These are phyloP conservation scores for Solidago caesia DNA, from an alignment of 129 eudicot genomes.

Conservation along the genomic window DNA sequence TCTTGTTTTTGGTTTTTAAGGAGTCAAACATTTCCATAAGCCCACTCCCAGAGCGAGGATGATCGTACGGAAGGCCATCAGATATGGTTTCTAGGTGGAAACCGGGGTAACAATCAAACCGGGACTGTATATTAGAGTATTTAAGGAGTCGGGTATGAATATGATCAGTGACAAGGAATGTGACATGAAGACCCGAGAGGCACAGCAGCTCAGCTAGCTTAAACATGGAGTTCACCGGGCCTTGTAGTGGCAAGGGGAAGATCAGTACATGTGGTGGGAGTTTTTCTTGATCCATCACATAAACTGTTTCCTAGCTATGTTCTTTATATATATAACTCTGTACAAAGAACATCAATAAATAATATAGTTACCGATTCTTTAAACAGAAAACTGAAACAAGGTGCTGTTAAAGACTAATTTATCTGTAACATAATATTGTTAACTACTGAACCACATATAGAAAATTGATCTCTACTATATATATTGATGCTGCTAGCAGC, in stretches of 20 bases:
- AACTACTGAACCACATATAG: too few relatives aligned
- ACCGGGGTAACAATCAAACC: constrained; percentile 38
- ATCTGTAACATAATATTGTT: too few relatives aligned
- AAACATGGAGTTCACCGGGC: constrained; percentile 68
- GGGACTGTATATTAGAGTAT: constrained; percentile 46
- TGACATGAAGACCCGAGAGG: constrained; percentile 51
- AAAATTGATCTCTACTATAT: too few relatives aligned
- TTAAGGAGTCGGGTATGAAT: constrained; percentile 48
- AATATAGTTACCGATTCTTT: neutral
- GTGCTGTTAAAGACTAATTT: neutral
- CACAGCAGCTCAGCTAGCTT: constrained; percentile 67
- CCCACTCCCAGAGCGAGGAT: constrained; percentile 39
- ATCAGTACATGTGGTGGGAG: constrained; percentile 57
- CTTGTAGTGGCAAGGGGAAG: constrained; percentile 69
- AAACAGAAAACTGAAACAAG: neutral
- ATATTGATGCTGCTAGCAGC: too few relatives aligned
- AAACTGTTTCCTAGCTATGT: neutral
- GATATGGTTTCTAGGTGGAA: constrained; percentile 43
- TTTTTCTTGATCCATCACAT: constrained; percentile 30
- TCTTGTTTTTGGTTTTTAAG: constrained; percentile 29
- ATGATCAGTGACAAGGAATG: constrained; percentile 58
- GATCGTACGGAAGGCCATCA: constrained; percentile 52
- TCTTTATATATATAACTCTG: constrained; percentile 9
- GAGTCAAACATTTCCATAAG: constrained; percentile 42
- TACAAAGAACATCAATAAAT: neutral